Evolutionary conservation across 228 moss, liverwort and hornwort genomes (phyloP), one percentile per base, ranked within the genome.

Genomic region (Sphagnum fallax): DNA sequence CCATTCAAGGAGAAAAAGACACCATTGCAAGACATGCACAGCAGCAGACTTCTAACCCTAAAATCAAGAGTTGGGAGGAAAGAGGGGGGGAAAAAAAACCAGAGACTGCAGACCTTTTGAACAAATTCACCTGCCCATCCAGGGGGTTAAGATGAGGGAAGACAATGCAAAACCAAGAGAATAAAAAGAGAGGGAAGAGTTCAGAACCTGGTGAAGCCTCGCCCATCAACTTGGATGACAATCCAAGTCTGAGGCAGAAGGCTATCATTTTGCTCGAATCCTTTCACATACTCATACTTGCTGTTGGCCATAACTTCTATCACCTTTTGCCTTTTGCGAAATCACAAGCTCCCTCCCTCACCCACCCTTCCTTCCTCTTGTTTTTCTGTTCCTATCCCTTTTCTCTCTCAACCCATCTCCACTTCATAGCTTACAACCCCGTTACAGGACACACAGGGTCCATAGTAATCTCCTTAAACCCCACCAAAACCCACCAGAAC

Each of bases 281-380:
- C 74, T 64, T 91, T 96, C 72, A 96, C 96, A 57, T 92, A 92
- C 75, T 92, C 96, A 66, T 91, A 96, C 77, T 87, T 91, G 84
- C 93, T 96, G 51, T 96, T 96, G 48, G 96, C 93, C 96, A 96
- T 96, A 4, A 55, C 59, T 32, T 32, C 55, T 14, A 18, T 12
- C 65, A 16, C 57, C 70, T 58, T 50, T 16, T 69, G 48, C 32
- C 70, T 67, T 32, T 32, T 32, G 32, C 2, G 2, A 32, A 32
- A 32, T 32, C 32, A 32, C 32, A 32, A 32, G 32, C 32, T 32
- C 32, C 32, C 32, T 32, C 32, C 32, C 32, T 32, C 32, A 32
- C 32, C 32, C 32, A 32, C 32, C 32, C 32, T 32, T 32, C 32
- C 32, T 32, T 32, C 32, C 2, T 32, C 32, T 32, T 32, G 32